Percentiles rank a stretch among this genome's conserved stretches.
Conservation (phyloP, 306 rosid species). For the Pyrus pyrifolia region DNA sequence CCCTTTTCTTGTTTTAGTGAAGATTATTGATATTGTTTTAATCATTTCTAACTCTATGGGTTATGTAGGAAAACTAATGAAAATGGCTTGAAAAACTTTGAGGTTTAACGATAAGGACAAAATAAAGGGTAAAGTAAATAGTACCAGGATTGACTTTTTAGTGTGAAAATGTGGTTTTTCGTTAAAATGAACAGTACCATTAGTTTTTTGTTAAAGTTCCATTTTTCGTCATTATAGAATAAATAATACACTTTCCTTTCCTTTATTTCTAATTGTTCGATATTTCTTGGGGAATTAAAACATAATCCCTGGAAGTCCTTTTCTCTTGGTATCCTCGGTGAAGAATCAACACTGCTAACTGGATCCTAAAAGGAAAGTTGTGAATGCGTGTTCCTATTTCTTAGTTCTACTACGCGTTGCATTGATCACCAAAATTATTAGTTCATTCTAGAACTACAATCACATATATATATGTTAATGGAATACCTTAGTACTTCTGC, state of each 20-base stretch:
- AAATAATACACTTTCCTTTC: neutral
- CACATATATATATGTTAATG: neutral
- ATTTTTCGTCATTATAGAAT: no score
- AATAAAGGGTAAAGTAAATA: no score
- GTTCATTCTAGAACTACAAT: neutral
- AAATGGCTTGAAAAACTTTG: no score
- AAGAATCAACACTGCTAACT: neutral
- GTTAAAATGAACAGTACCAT: no score
- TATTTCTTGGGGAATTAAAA: neutral
- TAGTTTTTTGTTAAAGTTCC: no score
- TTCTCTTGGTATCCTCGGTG: neutral
- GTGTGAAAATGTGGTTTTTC: no score
- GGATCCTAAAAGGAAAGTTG: neutral
- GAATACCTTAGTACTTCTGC: conserved; percentile 28
- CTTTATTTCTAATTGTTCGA: neutral
- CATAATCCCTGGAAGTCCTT: no score
- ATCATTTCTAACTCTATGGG: neutral
- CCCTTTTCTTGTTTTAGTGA: no score
- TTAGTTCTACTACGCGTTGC: neutral
- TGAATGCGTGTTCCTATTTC: neutral
- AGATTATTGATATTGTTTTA: no score
- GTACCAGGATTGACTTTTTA: no score
- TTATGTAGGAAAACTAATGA: no score
- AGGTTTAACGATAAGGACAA: no score
- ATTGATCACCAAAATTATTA: neutral